Percentiles rank a stretch among this genome's conserved stretches.
These are phyloP conservation scores for Cylindrodendrum hubeiense DNA, from an alignment of 2,329 filamentous ascomycete genomes.

Conservation along the genomic window DNA sequence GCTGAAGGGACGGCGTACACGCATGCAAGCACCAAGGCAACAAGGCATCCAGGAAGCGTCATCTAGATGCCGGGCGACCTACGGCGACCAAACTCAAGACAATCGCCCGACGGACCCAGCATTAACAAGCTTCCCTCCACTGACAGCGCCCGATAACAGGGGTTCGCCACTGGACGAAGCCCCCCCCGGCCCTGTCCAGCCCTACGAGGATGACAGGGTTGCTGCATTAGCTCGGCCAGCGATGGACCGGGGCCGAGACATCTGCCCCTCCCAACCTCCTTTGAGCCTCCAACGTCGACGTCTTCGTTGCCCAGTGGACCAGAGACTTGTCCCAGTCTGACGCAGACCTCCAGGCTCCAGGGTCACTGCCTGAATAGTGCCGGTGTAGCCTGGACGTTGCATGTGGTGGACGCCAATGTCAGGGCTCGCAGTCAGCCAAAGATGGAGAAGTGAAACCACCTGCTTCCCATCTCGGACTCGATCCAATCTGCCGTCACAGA, in stretches of 20 bases:
- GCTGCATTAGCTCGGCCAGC: conserved; percentile 42
- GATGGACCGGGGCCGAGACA: conserved; percentile 36
- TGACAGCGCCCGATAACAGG: not conserved
- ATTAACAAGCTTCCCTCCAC: not conserved
- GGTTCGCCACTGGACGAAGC: conserved; percentile 1
- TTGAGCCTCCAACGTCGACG: conserved; percentile 32
- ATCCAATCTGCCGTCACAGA: conserved; percentile 4
- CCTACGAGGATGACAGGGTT: conserved; percentile 37
- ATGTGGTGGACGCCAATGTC: conserved; percentile 34
- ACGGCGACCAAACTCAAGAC: conserved; percentile 8
- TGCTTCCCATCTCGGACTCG: not conserved
- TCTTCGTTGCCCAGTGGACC: conserved; percentile 38
- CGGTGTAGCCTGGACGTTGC: conserved; percentile 40
- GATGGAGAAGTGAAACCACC: conserved; percentile 12
- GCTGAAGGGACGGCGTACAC: conserved; percentile 1
- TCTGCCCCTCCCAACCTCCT: conserved; percentile 37
- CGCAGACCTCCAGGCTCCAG: conserved; percentile 40
- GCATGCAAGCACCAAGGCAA: conserved; percentile 17
- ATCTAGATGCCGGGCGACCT: conserved; percentile 17
- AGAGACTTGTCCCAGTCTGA: conserved; percentile 37
- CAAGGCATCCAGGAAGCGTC: conserved; percentile 18
- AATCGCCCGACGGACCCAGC: not conserved
- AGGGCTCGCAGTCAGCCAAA: conserved; percentile 21
- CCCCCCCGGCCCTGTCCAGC: conserved; percentile 34
- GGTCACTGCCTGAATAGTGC: conserved; percentile 38